Conservation (phyloP, 1,284 basidiomycete genomes). For the Chalciporus sp. region DNA sequence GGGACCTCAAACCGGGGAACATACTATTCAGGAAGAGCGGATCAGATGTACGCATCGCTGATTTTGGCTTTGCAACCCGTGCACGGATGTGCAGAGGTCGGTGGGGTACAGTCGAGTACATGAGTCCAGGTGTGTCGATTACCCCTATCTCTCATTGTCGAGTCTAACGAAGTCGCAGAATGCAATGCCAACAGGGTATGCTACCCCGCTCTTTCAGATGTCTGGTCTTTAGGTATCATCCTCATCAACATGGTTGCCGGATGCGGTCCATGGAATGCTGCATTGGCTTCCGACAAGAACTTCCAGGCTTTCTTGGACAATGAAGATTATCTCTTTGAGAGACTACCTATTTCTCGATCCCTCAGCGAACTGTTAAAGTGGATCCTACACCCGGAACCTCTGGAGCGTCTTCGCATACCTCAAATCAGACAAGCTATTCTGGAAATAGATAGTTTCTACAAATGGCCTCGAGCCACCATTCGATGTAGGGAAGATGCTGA, state of each 20-base stretch:
- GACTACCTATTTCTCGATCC: conserved; percentile 69
- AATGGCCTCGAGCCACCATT: conserved; percentile 78
- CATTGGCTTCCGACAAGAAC: conserved; percentile 70
- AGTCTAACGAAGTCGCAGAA: conserved; percentile 46
- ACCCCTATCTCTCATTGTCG: neutral
- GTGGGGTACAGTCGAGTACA: conserved; percentile 82
- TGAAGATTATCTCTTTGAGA: conserved; percentile 66
- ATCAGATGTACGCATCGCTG: conserved; percentile 78
- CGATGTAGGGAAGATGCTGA: conserved; percentile 59
- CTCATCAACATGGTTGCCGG: conserved; percentile 87
- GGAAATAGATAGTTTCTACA: conserved; percentile 71
- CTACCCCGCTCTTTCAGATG: conserved; percentile 76
- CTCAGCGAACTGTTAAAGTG: conserved; percentile 58
- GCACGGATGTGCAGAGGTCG: conserved; percentile 66
- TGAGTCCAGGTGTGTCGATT: conserved; percentile 65
- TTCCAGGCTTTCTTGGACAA: conserved; percentile 73
- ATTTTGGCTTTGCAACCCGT: conserved; percentile 72
- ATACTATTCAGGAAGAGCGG: conserved; percentile 58
- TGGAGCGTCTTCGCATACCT: conserved; percentile 59
- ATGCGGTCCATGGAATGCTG: conserved; percentile 86
- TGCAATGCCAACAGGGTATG: conserved; percentile 45
- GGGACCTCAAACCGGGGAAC: conserved; percentile 90
- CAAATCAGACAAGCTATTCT: conserved; percentile 64
- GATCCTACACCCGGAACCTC: conserved; percentile 58
- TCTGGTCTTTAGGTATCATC: conserved; percentile 90